Base-by-base conservation (phyloP, 345 rosid genomes). In the Eutrema japonicum region DNA sequence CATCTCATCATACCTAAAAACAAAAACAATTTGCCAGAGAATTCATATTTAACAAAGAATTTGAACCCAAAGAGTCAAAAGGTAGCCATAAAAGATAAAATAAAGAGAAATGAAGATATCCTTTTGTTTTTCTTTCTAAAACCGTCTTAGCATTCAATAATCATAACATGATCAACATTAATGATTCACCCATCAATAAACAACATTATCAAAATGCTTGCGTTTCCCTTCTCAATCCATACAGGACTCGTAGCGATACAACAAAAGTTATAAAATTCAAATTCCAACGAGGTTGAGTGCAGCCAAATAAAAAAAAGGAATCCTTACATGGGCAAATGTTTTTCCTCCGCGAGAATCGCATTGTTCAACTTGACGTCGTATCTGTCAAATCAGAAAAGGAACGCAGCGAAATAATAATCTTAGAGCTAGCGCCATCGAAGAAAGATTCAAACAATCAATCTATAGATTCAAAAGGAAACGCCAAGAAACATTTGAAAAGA, bases 261-360 rank as follows among this genome's bases (percentile, higher is more conserved):
- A 47, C 26, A 43, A 13, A 22, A 43, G 22, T n/a, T 42, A 32
- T 5, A 2, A 53, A 12, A 29, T 29, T 52, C 37, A 27, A 30
- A 51, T 26, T 10, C 10, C 52, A 16, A 18, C 22, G 6, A 5
- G 18, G 22, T 18, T 18, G 22, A 18, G 48, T 10, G 48, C 46
- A 26, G 26, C 14, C 3, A 27, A 27, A 37, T 18, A 5, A 53
- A 45, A 68, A 68, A 12, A 36, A 45, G 4, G 0, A 40, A 59
- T 26, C 12, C 95, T 83, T 79, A 94, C 98, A 94, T 94, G 2
- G 96, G 88, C 64, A 94, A 64, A 72, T 91, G 97, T 80, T 91
- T 94, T 45, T 94, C 97, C 70, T 94, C 97, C 0, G 97, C 98
- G 42, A 94, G 91, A 68, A 94, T 94, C 12, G 97, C 96, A 84